phyloP scores from a whole-genome alignment of 1,139 yeast genomes.

The Arxiozyma slooffiae region DNA sequence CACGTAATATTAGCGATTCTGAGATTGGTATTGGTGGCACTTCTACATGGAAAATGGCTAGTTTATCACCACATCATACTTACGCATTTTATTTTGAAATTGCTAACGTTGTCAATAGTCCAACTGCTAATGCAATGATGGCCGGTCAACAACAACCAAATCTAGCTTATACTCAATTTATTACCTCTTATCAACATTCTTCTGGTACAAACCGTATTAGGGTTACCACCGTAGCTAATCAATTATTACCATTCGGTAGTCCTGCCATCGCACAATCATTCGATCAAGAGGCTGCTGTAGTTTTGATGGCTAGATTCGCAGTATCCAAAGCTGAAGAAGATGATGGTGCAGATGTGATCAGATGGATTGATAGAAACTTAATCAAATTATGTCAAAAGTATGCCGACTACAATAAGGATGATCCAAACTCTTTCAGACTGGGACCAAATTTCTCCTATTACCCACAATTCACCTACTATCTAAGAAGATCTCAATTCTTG shows the following conservation, averaged over 20 bases:
- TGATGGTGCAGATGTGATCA: slow-evolving; percentile 61
- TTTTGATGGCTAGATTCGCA: slow-evolving; percentile 86
- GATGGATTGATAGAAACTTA: slow-evolving; percentile 80
- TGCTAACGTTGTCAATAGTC: slow-evolving; percentile 36
- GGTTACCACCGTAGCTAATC: slow-evolving; percentile 78
- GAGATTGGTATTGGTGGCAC: slow-evolving; percentile 93
- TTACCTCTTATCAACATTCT: slow-evolving; percentile 70
- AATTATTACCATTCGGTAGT: slow-evolving; percentile 44
- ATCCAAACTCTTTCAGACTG: slow-evolving; percentile 64
- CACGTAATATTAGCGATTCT: slow-evolving; percentile 74
- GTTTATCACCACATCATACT: slow-evolving; percentile 76
- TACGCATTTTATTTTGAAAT: slow-evolving; percentile 86
- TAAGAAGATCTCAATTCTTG: slow-evolving; percentile 91
- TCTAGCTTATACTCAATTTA: slow-evolving; percentile 45
- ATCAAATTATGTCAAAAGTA: slow-evolving; percentile 79
- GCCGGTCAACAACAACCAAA: slow-evolving; percentile 20
- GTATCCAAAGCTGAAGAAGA: slow-evolving; percentile 80
- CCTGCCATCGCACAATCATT: slow-evolving; percentile 54
- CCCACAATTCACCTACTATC: slow-evolving; percentile 92
- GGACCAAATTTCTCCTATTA: slow-evolving; percentile 71
- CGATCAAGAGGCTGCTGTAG: slow-evolving; percentile 99
- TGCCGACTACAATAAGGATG: slow-evolving; percentile 78
- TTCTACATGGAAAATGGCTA: slow-evolving; percentile 74
- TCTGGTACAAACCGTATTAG: slow-evolving; percentile 78
- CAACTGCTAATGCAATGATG: slow-evolving; percentile 30